These are phyloP conservation scores for Dryas octopetala DNA, from an alignment of 306 rosid species.

Conservation along the genomic window DNA sequence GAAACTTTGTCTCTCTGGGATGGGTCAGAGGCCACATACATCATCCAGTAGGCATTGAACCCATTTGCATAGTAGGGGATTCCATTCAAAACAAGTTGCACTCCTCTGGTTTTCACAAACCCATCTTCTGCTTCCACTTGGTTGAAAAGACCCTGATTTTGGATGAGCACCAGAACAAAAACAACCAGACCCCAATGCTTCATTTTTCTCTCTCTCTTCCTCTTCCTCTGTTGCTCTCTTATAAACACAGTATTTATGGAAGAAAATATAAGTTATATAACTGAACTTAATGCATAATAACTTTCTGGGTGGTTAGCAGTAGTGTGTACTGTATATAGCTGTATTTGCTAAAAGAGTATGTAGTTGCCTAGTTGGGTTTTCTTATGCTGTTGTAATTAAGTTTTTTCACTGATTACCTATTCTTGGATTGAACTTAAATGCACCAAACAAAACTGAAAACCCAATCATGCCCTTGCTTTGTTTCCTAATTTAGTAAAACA, in stretches of 20 bases:
- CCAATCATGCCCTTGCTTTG: background rate
- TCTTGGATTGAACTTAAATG: too few relatives aligned
- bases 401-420: background rate
- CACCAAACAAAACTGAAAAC: background rate
- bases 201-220: conserved; percentile 25
- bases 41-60: conserved; percentile 92
- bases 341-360: too few relatives aligned
- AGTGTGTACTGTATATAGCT: background rate
- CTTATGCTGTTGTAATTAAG: background rate
- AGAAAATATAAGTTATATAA: background rate
- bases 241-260: background rate
- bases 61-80: conserved; percentile 79
- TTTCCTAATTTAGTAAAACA: background rate
- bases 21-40: conserved; percentile 76
- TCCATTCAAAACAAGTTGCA: conserved; percentile 64
- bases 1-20: conserved; percentile 73
- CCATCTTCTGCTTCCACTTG: conserved; percentile 51
- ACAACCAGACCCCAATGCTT: conserved; percentile 39
- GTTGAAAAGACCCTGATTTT: conserved; percentile 13
- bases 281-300: background rate
- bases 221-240: background rate
- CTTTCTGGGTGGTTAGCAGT: background rate
- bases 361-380: background rate
- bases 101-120: conserved; percentile 71
- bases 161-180: conserved; percentile 29